Percentiles rank a stretch among this genome's conserved stretches.
Evolutionary conservation across 768 basidiomycete species (phyloP).

Genomic region (Pulveroboletus sp.): DNA sequence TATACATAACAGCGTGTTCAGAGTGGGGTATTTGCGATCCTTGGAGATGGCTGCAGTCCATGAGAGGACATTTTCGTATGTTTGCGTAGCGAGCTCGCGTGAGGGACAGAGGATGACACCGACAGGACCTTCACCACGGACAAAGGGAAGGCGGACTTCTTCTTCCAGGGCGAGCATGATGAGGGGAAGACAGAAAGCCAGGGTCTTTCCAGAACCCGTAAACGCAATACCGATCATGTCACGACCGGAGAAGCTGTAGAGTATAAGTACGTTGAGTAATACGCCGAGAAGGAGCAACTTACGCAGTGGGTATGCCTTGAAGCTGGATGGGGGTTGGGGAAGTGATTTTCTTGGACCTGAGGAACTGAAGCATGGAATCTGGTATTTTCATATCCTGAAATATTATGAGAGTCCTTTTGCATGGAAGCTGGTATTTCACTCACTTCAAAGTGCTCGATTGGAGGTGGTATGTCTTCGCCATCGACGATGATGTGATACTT

Average conservation of each 20-base stretch:
- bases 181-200: constrained; percentile 96
- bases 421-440: constrained; percentile 4
- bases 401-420: constrained; percentile 10
- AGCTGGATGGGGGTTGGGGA: constrained; percentile 94
- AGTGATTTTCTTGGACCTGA: constrained; percentile 80
- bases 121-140: constrained; percentile 94
- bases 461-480: constrained; percentile 89
- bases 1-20: constrained; percentile 90
- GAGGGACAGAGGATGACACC: constrained; percentile 96
- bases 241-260: constrained; percentile 78
- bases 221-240: constrained; percentile 99
- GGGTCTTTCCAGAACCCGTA: constrained; percentile 97
- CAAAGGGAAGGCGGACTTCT: constrained; percentile 83
- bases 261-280: constrained; percentile 2
- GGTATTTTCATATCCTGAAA: constrained; percentile 98
- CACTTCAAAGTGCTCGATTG: constrained; percentile 85
- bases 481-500: constrained; percentile 95
- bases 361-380: constrained; percentile 70
- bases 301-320: constrained; percentile 96
- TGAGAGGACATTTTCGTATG: constrained; percentile 86
- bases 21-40: constrained; percentile 74
- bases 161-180: constrained; percentile 97
- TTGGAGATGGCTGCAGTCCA: constrained; percentile 84
- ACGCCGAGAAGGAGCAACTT: constrained; percentile 28
- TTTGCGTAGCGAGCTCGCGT: constrained; percentile 93